A percentile compares a stretch with the other conserved stretches of the same genome.
Evolutionary conservation across 306 rosid species (phyloP).

Genomic region (Trifolium repens): DNA sequence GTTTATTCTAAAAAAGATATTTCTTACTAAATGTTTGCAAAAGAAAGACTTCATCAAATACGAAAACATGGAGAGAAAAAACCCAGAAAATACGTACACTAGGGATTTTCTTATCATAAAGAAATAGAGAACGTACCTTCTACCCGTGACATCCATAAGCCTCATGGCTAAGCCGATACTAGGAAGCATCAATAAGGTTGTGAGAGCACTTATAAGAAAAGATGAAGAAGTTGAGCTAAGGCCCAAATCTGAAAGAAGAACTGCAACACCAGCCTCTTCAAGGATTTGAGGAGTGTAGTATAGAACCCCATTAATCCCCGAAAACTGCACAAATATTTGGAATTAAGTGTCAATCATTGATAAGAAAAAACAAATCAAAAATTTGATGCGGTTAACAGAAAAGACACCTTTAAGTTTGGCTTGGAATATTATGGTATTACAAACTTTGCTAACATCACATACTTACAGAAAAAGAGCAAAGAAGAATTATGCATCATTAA

Average conservation of each 20-base stretch:
- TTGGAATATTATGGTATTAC: slow-evolving; percentile 11
- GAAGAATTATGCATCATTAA: slow-evolving; percentile 1
- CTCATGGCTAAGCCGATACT: slow-evolving; percentile 71
- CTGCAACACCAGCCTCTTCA: slow-evolving; percentile 79
- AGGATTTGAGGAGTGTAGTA: slow-evolving; percentile 93
- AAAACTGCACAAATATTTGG: slow-evolving; percentile 56
- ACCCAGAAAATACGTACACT: neutral
- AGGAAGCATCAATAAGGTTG: slow-evolving; percentile 87
- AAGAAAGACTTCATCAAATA: slow-evolving; percentile 9
- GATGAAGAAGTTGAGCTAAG: slow-evolving; percentile 68
- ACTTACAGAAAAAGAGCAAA: slow-evolving; percentile 2
- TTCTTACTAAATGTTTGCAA: slow-evolving; percentile 3
- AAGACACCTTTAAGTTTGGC: slow-evolving; percentile 13
- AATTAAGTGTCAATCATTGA: slow-evolving; percentile 27
- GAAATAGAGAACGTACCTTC: slow-evolving; percentile 54
- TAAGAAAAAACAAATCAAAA: slow-evolving; percentile 15
- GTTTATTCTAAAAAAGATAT: too few species aligned
- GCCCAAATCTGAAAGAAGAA: slow-evolving; percentile 68
- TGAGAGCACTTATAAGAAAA: slow-evolving; percentile 75
- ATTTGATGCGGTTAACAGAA: slow-evolving; percentile 4
- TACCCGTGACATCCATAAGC: slow-evolving; percentile 78
- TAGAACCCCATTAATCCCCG: slow-evolving; percentile 86
- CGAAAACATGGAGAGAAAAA: slow-evolving; percentile 3
- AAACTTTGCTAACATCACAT: slow-evolving; percentile 8
- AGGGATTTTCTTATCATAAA: neutral